Evolutionary conservation across 768 basidiomycete genomes (phyloP).

Genomic region (Steccherinum ochraceum): DNA sequence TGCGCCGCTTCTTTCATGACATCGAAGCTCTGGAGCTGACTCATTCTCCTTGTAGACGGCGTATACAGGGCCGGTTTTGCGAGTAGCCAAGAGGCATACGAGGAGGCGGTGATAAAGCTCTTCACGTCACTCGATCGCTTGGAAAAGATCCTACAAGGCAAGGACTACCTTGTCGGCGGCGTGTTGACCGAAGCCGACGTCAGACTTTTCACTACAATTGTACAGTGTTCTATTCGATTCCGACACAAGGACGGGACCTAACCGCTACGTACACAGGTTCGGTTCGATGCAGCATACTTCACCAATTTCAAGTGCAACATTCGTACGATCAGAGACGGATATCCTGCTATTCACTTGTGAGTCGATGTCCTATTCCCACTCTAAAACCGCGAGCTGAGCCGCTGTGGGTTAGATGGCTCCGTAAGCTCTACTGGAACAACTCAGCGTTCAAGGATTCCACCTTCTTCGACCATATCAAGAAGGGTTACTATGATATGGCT

Average conservation of each 20-base stretch:
- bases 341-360: conserved; percentile 71
- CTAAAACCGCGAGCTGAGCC: conserved; percentile 4
- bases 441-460: conserved; percentile 84
- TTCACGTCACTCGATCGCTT: conserved; percentile 77
- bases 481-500: conserved; percentile 43
- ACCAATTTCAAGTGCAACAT: conserved; percentile 94
- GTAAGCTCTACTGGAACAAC: conserved; percentile 90
- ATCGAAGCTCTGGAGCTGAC: neutral
- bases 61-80: conserved; percentile 93
- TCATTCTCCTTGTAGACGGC: conserved; percentile 42
- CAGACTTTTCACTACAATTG: conserved; percentile 87
- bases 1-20: conserved; percentile 30
- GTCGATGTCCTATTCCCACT: conserved; percentile 14
- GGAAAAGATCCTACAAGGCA: conserved; percentile 70
- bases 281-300: conserved; percentile 87
- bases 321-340: conserved; percentile 77
- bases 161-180: conserved; percentile 78
- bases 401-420: conserved; percentile 53
- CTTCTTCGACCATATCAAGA: conserved; percentile 86
- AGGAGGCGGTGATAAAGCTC: conserved; percentile 63
- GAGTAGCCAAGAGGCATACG: conserved; percentile 73
- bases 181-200: conserved; percentile 79
- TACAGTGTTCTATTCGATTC: conserved; percentile 27
- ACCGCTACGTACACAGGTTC: conserved; percentile 47
- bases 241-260: neutral